Conservation (phyloP, 805 yeast species). For the Ogataea salicorniae region DNA sequence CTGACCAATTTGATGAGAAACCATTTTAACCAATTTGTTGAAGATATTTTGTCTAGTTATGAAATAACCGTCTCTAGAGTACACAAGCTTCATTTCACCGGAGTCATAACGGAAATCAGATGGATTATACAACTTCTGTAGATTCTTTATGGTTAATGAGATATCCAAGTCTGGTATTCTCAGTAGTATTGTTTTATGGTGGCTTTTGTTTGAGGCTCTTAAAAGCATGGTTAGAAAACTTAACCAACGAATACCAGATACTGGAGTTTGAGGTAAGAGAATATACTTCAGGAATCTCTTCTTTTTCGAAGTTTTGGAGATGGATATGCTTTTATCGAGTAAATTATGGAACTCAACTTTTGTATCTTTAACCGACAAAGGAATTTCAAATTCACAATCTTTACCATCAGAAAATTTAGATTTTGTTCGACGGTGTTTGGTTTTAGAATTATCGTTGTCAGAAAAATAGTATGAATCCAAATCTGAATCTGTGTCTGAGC, state of each 20-base stretch:
- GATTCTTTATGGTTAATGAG: slow-evolving; percentile 35
- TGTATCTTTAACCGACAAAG: slow-evolving; percentile 19
- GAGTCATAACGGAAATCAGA: slow-evolving; percentile 5
- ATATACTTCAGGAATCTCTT: slow-evolving; percentile 35
- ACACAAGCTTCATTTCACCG: not conserved
- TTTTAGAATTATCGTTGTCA: not conserved
- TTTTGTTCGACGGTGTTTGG: not conserved
- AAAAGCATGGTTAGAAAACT: slow-evolving; percentile 47
- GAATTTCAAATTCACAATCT: slow-evolving; percentile 16
- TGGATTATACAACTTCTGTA: slow-evolving; percentile 2
- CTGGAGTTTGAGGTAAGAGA: slow-evolving; percentile 47
- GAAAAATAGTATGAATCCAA: not conserved
- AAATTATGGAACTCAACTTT: slow-evolving; percentile 54
- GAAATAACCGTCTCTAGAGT: slow-evolving; percentile 20
- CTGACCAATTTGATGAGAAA: slow-evolving; percentile 27
- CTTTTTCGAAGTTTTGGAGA: slow-evolving; percentile 30
- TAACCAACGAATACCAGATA: slow-evolving; percentile 59
- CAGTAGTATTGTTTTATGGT: slow-evolving; percentile 24
- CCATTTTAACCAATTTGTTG: slow-evolving; percentile 34
- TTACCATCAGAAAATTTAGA: slow-evolving; percentile 2
- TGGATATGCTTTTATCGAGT: slow-evolving; percentile 64
- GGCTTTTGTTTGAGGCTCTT: slow-evolving; percentile 23
- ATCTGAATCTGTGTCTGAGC: not conserved
- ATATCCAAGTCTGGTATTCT: slow-evolving; percentile 42
- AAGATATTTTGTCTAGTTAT: slow-evolving; percentile 26